phyloP scores from a whole-genome alignment of 495 filamentous ascomycete genomes.

The Lineolata rhizophorae region DNA sequence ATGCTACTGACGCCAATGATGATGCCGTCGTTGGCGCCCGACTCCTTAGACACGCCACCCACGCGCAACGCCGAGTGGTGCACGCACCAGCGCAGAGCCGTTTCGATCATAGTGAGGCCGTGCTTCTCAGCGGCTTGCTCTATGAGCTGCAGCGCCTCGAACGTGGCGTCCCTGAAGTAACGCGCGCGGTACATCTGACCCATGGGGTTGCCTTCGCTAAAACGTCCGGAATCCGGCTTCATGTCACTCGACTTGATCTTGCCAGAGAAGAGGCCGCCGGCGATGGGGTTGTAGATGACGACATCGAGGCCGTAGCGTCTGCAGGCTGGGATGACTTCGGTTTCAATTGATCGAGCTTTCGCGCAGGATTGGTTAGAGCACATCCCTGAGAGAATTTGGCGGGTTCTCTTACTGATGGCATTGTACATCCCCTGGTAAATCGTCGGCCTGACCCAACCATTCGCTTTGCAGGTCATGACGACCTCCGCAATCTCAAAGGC shows the following conservation, averaged over 20 bases:
- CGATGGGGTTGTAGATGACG: slow-evolving; percentile 75
- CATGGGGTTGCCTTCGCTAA: slow-evolving; percentile 33
- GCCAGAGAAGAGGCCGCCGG: slow-evolving; percentile 62
- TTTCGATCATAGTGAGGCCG: slow-evolving; percentile 55
- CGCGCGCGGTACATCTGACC: slow-evolving; percentile 35
- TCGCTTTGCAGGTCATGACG: slow-evolving; percentile 51
- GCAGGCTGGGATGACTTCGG: slow-evolving; percentile 56
- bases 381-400: neutral
- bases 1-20: slow-evolving; percentile 59
- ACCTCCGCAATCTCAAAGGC: slow-evolving; percentile 81
- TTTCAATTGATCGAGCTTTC: slow-evolving; percentile 41
- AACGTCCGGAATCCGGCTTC: slow-evolving; percentile 44
- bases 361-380: slow-evolving; percentile 13
- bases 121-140: slow-evolving; percentile 52
- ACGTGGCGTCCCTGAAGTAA: slow-evolving; percentile 60
- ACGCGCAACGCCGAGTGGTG: slow-evolving; percentile 60
- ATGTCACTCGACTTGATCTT: slow-evolving; percentile 54
- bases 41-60: too few species aligned
- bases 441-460: slow-evolving; percentile 47
- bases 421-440: slow-evolving; percentile 48
- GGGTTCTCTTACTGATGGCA: slow-evolving; percentile 22
- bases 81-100: slow-evolving; percentile 54
- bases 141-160: slow-evolving; percentile 48
- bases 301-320: slow-evolving; percentile 67
- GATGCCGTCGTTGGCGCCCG: slow-evolving; percentile 53